Percentiles rank a stretch among this genome's conserved stretches.
phyloP scores from a whole-genome alignment of 139 green algal species.

The Chlamydomonas schloesseri region DNA sequence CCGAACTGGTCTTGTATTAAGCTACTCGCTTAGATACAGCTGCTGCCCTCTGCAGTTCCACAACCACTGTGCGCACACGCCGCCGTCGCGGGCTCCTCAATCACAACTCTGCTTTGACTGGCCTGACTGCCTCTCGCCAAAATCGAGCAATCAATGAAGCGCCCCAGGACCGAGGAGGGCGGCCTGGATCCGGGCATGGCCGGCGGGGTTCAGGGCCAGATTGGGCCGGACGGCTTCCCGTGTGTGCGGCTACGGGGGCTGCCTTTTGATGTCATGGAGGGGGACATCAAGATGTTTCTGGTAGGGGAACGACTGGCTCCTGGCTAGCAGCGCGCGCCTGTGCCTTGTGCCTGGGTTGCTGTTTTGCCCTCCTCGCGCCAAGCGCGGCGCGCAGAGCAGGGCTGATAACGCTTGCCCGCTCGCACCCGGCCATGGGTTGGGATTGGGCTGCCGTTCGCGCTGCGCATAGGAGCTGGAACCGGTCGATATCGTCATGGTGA shows the following conservation, averaged over 20 bases:
- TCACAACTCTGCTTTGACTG: no score
- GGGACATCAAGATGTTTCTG: slow-evolving; percentile 85
- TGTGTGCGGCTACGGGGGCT: slow-evolving; percentile 81
- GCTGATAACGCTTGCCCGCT: slow-evolving; percentile 10
- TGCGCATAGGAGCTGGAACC: slow-evolving; percentile 75
- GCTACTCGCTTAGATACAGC: no score
- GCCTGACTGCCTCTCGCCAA: background rate
- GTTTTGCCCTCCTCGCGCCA: no score
- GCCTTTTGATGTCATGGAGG: slow-evolving; percentile 82
- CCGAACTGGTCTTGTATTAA: no score
- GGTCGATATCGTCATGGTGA: slow-evolving; percentile 82
- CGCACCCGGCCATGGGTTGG: slow-evolving; percentile 39
- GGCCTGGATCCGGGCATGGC: slow-evolving; percentile 39
- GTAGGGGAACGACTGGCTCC: slow-evolving; percentile 57
- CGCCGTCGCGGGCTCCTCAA: no score
- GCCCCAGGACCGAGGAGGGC: slow-evolving; percentile 17
- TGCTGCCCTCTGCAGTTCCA: no score
- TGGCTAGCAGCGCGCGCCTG: slow-evolving; percentile 2
- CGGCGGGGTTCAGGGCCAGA: slow-evolving; percentile 13
- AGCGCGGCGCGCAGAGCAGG: no score
- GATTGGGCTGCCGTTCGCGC: slow-evolving; percentile 10
- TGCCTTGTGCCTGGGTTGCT: no score
- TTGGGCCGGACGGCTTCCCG: slow-evolving; percentile 62
- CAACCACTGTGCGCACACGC: no score
- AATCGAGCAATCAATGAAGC: slow-evolving; percentile 15